Evolutionary conservation across 2,329 filamentous ascomycete genomes (phyloP).

Genomic region (Colletotrichum graminicola): DNA sequence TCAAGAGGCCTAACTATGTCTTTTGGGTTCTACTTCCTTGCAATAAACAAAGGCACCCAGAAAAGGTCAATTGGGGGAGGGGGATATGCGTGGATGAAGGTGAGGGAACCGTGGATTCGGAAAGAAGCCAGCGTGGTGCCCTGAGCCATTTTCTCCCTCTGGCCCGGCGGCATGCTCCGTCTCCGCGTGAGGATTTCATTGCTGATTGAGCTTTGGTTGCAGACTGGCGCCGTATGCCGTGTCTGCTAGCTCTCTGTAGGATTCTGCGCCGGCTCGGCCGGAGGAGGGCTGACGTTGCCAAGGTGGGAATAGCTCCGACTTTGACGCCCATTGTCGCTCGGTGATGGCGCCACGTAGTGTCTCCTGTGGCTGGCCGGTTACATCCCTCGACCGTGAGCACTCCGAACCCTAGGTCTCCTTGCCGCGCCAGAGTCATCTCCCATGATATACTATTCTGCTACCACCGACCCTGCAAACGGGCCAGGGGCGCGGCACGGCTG

Average conservation of each 20-base stretch:
- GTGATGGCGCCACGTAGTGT: conserved; percentile 17
- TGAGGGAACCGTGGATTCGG: background rate
- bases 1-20: background rate
- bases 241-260: conserved; percentile 1
- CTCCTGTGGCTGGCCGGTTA: background rate
- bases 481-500: background rate
- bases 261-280: background rate
- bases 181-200: background rate
- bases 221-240: background rate
- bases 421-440: background rate
- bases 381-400: background rate
- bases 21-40: background rate
- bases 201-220: background rate
- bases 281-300: background rate
- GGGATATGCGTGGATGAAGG: background rate
- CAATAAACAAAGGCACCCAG: background rate
- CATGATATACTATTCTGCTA: too few species aligned
- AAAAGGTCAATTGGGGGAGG: background rate
- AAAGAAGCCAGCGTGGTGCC: background rate
- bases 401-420: background rate
- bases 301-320: conserved; percentile 13
- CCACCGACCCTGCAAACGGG: too few species aligned
- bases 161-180: background rate
- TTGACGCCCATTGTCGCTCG: background rate
- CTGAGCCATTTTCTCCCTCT: background rate